phyloP scores from a whole-genome alignment of 805 yeast genomes.

The Lipomyces orientalis region DNA sequence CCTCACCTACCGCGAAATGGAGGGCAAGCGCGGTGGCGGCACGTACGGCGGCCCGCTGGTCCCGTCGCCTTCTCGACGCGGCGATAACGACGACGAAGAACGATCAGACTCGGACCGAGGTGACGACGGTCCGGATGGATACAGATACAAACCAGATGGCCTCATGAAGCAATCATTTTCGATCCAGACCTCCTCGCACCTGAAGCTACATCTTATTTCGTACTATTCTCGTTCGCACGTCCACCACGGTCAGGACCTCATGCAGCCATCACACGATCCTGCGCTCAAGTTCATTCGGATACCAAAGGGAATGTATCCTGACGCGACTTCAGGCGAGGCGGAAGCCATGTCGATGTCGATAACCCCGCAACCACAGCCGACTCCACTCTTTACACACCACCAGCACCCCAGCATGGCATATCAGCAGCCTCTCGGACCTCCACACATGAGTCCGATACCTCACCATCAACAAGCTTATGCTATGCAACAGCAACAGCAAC shows the following conservation, averaged over 20 bases:
- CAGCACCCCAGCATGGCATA: slow-evolving; percentile 12
- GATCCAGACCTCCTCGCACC: slow-evolving; percentile 57
- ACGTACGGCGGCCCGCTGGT: slow-evolving; percentile 33
- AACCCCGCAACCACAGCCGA: slow-evolving; percentile 12
- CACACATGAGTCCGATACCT: slow-evolving; percentile 2
- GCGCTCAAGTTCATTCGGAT: slow-evolving; percentile 46
- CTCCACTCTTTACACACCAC: slow-evolving; percentile 1
- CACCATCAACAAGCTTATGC: slow-evolving; percentile 18
- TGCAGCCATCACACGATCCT: slow-evolving; percentile 56
- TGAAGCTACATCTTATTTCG: slow-evolving; percentile 65
- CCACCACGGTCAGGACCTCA: slow-evolving; percentile 42
- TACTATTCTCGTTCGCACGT: slow-evolving; percentile 51
- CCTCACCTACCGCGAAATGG: slow-evolving; percentile 67
- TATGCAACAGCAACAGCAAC: slow-evolving; percentile 18
- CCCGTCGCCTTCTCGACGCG: slow-evolving; percentile 6
- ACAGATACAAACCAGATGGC: slow-evolving; percentile 57
- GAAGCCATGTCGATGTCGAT: slow-evolving; percentile 18
- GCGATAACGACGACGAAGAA: slow-evolving; percentile 16
- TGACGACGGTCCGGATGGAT: slow-evolving; percentile 44
- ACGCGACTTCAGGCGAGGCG: slow-evolving; percentile 39
- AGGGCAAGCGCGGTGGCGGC: slow-evolving; percentile 42
- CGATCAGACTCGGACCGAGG: slow-evolving; percentile 20
- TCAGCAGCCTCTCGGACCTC: slow-evolving; percentile 15
- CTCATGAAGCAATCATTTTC: slow-evolving; percentile 70
- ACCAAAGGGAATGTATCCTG: slow-evolving; percentile 50